phyloP scores from a whole-genome alignment of 495 filamentous ascomycete species.

The Cercophora newfieldiana region DNA sequence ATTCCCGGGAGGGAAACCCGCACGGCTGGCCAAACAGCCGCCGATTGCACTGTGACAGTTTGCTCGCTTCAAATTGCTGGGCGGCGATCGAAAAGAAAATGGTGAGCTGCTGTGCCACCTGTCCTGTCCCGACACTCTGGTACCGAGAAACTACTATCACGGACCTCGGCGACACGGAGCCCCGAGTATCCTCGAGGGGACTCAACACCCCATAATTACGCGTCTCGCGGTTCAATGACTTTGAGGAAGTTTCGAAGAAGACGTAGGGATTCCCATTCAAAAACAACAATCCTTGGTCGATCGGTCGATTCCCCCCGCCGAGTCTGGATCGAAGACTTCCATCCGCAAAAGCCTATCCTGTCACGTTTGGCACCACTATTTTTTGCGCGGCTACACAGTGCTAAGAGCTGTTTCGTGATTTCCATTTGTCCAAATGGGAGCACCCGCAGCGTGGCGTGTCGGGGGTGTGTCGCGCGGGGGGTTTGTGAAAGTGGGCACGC shows the following conservation, averaged over 20 bases:
- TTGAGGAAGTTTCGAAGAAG: too few species aligned
- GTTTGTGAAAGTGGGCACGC: too few species aligned
- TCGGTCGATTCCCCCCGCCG: neutral
- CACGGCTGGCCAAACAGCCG: neutral
- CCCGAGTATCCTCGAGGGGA: neutral
- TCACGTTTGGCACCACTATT: neutral
- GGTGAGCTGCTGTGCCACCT: neutral
- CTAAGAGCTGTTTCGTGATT: neutral
- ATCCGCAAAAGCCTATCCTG: neutral
- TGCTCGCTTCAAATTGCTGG: neutral
- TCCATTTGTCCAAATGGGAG: neutral
- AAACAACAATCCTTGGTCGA: neutral
- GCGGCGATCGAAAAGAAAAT: neutral
- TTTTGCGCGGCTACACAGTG: constrained; percentile 8
- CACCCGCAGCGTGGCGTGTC: neutral
- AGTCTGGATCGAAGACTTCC: neutral
- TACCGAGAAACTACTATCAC: neutral
- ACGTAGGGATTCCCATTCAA: too few species aligned
- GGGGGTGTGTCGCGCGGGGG: too few species aligned
- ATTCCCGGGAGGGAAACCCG: neutral
- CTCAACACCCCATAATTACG: too few species aligned
- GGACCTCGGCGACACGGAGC: neutral
- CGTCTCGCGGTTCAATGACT: too few species aligned
- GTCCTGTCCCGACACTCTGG: neutral
- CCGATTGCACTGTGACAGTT: neutral